phyloP scores from a whole-genome alignment of 163 green algal species.

The Chlamydomonas reinhardtii region DNA sequence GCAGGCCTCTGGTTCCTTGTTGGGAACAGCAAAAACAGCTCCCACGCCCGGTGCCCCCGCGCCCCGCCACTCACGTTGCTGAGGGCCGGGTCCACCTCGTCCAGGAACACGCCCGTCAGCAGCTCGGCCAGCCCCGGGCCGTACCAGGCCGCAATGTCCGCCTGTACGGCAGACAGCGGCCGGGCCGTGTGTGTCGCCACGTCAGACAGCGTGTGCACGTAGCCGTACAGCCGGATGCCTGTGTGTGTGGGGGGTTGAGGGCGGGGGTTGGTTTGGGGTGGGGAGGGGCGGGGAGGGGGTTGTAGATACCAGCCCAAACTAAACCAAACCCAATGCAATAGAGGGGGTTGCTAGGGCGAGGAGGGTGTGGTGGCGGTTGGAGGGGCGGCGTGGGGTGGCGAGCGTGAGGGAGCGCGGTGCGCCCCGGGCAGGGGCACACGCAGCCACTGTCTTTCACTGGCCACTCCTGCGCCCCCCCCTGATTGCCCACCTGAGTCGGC shows the following conservation, averaged over 20 bases:
- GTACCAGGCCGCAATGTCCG: conserved; percentile 34
- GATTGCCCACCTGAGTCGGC: neutral
- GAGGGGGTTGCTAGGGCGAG: too few species aligned
- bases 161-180: neutral
- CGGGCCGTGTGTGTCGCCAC: neutral
- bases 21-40: too few species aligned
- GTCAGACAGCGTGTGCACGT: conserved; percentile 20
- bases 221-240: conserved; percentile 31
- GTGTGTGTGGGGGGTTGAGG: neutral
- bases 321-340: too few species aligned
- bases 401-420: neutral
- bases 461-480: neutral
- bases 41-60: too few species aligned
- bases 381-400: neutral
- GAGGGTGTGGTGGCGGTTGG: neutral
- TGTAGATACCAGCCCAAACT: too few species aligned
- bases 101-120: conserved; percentile 27
- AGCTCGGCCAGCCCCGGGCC: neutral
- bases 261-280: neutral
- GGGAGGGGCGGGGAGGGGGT: neutral
- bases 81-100: neutral
- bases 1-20: too few species aligned
- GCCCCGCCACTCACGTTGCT: conserved; percentile 8
- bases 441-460: too few species aligned
- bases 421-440: neutral